These are phyloP conservation scores for Leersia perrieri DNA, from an alignment of 176 grass and related monocot genomes.

Conservation along the genomic window DNA sequence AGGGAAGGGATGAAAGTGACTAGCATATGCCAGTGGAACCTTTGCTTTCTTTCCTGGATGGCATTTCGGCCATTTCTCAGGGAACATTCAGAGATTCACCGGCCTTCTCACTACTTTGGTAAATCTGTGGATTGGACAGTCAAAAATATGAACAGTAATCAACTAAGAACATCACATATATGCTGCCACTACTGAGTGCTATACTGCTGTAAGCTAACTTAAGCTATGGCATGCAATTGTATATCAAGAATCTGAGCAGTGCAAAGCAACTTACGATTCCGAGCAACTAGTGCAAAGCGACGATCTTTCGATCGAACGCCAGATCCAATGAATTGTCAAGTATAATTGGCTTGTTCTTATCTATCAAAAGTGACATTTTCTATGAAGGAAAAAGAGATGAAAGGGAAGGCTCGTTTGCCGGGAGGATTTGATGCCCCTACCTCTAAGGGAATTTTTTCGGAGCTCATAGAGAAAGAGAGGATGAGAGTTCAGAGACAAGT, in stretches of 20 bases:
- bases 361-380: slow-evolving; percentile 31
- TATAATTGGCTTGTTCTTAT: slow-evolving; percentile 18
- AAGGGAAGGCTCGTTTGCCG: slow-evolving; percentile 17
- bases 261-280: slow-evolving; percentile 13
- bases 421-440: slow-evolving; percentile 39
- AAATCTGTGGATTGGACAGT: slow-evolving; percentile 7
- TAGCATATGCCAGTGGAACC: slow-evolving; percentile 13
- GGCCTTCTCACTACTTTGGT: not conserved
- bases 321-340: slow-evolving; percentile 1
- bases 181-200: slow-evolving; percentile 6
- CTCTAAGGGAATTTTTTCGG: not conserved
- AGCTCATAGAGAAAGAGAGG: slow-evolving; percentile 30
- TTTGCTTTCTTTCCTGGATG: not conserved
- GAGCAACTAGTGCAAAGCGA: not conserved
- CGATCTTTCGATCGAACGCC: not conserved
- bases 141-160: slow-evolving; percentile 13
- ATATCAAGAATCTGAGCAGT: not conserved
- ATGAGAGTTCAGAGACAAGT: slow-evolving; percentile 39
- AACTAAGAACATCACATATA: slow-evolving; percentile 9
- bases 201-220: not conserved
- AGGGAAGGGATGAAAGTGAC: not conserved
- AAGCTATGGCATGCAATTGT: not conserved
- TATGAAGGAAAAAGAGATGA: slow-evolving; percentile 29
- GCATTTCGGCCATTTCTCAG: not conserved
- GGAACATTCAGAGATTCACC: slow-evolving; percentile 29